phyloP scores from a whole-genome alignment of 306 rosid genomes.

The Vigna mungo region DNA sequence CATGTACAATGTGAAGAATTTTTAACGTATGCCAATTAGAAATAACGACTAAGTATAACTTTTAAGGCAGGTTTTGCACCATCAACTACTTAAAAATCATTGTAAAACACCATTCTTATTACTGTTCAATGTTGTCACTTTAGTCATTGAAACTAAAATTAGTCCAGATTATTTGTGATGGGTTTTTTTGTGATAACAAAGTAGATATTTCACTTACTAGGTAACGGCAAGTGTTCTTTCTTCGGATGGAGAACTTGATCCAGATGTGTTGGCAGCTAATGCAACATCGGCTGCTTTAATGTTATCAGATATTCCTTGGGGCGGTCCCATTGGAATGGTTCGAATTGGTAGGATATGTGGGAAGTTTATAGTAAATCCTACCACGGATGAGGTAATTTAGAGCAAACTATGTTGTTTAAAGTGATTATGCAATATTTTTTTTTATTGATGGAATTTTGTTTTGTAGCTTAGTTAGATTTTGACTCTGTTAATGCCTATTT shows the following conservation, averaged over 20 bases:
- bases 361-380: conserved; percentile 84
- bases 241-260: conserved; percentile 90
- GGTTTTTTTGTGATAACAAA: neutral
- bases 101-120: neutral
- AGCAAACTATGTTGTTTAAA: neutral
- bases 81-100: too few relatives aligned
- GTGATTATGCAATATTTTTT: neutral
- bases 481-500: conserved; percentile 18
- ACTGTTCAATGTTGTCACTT: neutral
- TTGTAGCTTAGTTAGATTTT: conserved; percentile 4
- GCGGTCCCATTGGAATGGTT: conserved; percentile 93
- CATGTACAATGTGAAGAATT: neutral
- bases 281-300: conserved; percentile 95
- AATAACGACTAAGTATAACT: neutral
- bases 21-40: neutral
- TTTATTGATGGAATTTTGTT: neutral
- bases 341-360: conserved; percentile 88
- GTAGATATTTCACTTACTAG: conserved; percentile 47
- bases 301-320: conserved; percentile 99
- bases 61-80: too few relatives aligned
- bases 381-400: conserved; percentile 83
- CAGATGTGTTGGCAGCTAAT: conserved; percentile 93
- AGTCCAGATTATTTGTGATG: neutral
- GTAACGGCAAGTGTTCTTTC: conserved; percentile 92
- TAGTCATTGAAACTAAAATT: neutral